phyloP scores from a whole-genome alignment of 1,139 yeast genomes.

The Saccharomycopsis hybrid region DNA sequence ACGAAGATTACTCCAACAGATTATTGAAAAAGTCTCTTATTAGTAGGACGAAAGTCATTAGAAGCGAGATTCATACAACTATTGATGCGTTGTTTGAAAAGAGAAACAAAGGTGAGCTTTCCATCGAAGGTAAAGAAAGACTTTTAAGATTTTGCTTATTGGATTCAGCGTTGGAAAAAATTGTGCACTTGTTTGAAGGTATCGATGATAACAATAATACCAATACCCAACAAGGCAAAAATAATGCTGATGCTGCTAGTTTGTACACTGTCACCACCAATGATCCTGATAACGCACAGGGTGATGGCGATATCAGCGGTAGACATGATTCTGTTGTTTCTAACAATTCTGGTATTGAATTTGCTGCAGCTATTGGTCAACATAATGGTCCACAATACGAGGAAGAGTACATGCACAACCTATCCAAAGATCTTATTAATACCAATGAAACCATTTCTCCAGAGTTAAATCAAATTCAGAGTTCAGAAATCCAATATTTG shows the following conservation, averaged over 20 bases:
- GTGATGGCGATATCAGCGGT: no score
- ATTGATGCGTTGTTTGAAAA: constrained; percentile 56
- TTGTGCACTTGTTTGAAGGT: constrained; percentile 51
- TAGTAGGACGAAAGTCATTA: constrained; percentile 44
- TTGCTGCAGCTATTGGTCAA: neutral
- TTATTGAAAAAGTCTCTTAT: constrained; percentile 41
- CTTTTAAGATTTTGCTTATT: constrained; percentile 55
- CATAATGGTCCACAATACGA: constrained; percentile 1
- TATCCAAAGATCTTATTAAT: constrained; percentile 44
- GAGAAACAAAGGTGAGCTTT: constrained; percentile 49
- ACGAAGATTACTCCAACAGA: constrained; percentile 34
- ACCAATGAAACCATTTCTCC: constrained; percentile 53
- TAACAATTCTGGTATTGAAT: neutral
- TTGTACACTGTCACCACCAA: neutral
- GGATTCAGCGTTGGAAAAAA: constrained; percentile 59
- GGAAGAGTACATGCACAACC: constrained; percentile 39
- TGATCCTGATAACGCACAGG: no score
- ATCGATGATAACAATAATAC: constrained; percentile 25
- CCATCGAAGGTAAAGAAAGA: constrained; percentile 66
- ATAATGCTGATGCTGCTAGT: constrained; percentile 15
- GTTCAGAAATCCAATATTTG: constrained; percentile 18
- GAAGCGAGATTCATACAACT: constrained; percentile 49
- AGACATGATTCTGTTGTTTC: neutral
- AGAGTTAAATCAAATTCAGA: constrained; percentile 18
- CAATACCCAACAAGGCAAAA: no score